phyloP scores from a whole-genome alignment of 1,284 basidiomycete species.

The Cryptococcus jaspeensis region DNA sequence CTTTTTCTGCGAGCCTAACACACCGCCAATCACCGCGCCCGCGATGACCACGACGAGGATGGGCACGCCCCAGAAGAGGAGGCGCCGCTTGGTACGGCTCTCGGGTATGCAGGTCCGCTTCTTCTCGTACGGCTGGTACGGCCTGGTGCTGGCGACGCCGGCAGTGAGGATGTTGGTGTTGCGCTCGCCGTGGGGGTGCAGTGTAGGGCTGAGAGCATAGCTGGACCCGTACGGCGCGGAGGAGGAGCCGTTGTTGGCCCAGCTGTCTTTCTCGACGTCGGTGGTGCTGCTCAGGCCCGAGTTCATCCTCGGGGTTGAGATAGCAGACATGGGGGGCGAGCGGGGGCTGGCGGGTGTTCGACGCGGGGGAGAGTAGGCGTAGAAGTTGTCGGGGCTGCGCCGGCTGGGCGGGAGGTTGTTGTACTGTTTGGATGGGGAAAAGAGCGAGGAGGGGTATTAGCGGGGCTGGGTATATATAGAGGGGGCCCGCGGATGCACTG shows the following conservation, averaged over 20 bases:
- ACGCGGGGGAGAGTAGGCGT: no score
- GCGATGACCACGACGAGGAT: slow-evolving; percentile 35
- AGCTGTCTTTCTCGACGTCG: slow-evolving; percentile 1
- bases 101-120: slow-evolving; percentile 17
- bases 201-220: slow-evolving; percentile 18
- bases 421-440: no score
- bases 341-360: no score
- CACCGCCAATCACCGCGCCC: slow-evolving; percentile 36
- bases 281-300: neutral
- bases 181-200: slow-evolving; percentile 8
- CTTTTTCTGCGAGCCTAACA: slow-evolving; percentile 21
- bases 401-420: no score
- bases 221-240: slow-evolving; percentile 8
- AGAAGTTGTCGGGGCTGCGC: no score
- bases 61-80: slow-evolving; percentile 40
- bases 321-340: neutral
- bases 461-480: no score
- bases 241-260: no score
- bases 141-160: no score
- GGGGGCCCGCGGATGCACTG: no score
- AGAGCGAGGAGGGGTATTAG: no score
- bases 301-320: neutral
- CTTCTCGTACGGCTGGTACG: neutral
- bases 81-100: slow-evolving; percentile 26
- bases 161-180: neutral